Conservation (phyloP, 2,329 filamentous ascomycete species). For the Drechslerella dactyloides region DNA sequence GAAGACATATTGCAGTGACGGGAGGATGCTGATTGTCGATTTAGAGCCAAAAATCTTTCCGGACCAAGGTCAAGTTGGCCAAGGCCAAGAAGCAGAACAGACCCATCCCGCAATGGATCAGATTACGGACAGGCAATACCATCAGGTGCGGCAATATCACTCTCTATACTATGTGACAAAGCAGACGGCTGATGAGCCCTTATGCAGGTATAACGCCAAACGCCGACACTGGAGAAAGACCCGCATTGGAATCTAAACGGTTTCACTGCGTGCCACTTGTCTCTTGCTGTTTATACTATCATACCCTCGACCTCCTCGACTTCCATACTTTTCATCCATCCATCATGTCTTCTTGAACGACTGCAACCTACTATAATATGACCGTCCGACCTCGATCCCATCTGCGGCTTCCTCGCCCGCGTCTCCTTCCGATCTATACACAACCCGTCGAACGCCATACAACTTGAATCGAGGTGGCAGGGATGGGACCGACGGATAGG, state of each 20-base stretch:
- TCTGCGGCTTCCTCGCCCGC: not conserved
- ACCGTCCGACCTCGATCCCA: too few relatives aligned
- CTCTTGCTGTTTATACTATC: conserved; percentile 55
- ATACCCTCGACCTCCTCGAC: conserved; percentile 56
- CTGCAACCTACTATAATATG: too few relatives aligned
- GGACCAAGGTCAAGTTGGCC: conserved; percentile 99
- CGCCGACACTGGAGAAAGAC: conserved; percentile 99
- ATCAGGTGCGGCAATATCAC: conserved; percentile 78
- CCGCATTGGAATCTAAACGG: conserved; percentile 92
- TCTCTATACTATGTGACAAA: conserved; percentile 31
- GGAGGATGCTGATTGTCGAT: conserved; percentile 20
- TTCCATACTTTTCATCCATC: conserved; percentile 20
- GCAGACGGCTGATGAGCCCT: conserved; percentile 50
- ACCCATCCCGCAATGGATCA: conserved; percentile 99
- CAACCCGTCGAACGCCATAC: conserved; percentile 1
- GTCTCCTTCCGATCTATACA: not conserved
- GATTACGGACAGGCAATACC: conserved; percentile 97
- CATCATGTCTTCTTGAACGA: not conserved
- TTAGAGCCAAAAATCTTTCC: conserved; percentile 99
- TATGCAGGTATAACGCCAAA: conserved; percentile 96
- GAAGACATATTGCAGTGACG: not conserved
- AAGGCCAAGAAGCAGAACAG: conserved; percentile 99
- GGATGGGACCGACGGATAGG: not conserved
- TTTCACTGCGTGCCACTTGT: conserved; percentile 24
- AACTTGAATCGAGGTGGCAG: conserved; percentile 8